phyloP scores from a whole-genome alignment of 139 green algal genomes.

The Chlamydomonas eustigma region DNA sequence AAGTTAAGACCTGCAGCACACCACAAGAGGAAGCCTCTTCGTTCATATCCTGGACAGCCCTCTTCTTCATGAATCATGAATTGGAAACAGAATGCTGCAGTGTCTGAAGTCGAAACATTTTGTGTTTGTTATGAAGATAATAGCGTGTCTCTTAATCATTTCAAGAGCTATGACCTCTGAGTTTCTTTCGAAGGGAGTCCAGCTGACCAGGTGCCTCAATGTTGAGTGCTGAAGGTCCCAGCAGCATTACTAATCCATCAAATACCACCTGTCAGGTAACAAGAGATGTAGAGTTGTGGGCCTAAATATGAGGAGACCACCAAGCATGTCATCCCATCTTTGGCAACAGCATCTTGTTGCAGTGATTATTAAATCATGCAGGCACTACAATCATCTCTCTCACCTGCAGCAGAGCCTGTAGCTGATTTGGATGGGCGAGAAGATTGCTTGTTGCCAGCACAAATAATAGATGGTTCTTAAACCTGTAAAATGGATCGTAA shows the following conservation, averaged over 20 bases:
- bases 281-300: not conserved
- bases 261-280: constrained; percentile 11
- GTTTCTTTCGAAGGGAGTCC: constrained; percentile 16
- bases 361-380: too few relatives aligned
- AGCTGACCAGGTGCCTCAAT: constrained; percentile 16
- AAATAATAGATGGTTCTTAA: constrained; percentile 34
- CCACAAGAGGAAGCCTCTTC: too few relatives aligned
- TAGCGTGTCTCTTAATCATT: too few relatives aligned
- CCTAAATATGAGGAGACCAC: too few relatives aligned
- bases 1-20: constrained; percentile 8
- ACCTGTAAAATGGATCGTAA: constrained; percentile 8
- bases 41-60: too few relatives aligned
- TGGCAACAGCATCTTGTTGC: too few relatives aligned
- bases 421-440: constrained; percentile 21
- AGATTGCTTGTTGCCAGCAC: constrained; percentile 41
- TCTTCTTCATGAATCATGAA: too few relatives aligned
- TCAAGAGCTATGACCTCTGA: constrained; percentile 29
- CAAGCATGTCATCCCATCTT: too few relatives aligned
- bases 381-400: too few relatives aligned
- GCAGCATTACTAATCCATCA: constrained; percentile 28
- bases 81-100: too few relatives aligned
- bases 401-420: constrained; percentile 30
- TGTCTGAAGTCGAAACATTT: too few relatives aligned
- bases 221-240: constrained; percentile 13
- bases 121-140: too few relatives aligned